Evolutionary conservation across 805 yeast genomes (phyloP).

Genomic region (Zygotorulaspora chibaensis): DNA sequence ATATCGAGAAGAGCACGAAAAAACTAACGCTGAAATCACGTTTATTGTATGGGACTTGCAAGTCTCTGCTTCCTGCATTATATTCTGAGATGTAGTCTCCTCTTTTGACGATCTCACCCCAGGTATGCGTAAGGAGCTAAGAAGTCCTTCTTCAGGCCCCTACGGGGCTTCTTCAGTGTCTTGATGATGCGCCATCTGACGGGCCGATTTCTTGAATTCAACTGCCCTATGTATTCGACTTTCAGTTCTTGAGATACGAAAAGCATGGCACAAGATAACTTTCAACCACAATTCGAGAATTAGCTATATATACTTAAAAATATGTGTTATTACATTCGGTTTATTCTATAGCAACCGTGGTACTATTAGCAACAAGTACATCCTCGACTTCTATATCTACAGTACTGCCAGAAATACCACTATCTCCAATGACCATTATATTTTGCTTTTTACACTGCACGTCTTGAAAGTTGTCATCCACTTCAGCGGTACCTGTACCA

Average conservation of each 20-base stretch:
- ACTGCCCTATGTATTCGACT: no score
- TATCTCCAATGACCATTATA: constrained; percentile 25
- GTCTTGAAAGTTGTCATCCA: constrained; percentile 26
- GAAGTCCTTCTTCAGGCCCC: no score
- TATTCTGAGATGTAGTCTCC: no score
- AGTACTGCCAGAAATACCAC: constrained; percentile 10
- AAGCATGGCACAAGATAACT: constrained; percentile 1
- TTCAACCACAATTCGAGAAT: not conserved
- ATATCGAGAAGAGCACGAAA: no score
- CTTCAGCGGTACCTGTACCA: constrained; percentile 9
- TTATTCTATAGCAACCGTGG: not conserved
- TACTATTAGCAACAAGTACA: constrained; percentile 22
- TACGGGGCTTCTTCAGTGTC: no score
- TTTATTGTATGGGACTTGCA: no score
- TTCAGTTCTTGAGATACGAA: not conserved
- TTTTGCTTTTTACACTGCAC: constrained; percentile 31
- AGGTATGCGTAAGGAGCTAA: no score
- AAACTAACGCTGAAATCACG: no score
- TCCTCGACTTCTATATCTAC: constrained; percentile 26
- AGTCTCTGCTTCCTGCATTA: no score
- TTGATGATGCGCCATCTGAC: no score
- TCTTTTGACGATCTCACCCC: no score
- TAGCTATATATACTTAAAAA: not conserved
- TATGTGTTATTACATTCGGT: not conserved
- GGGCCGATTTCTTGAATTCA: no score